Evolutionary conservation across 2,329 filamentous ascomycete species (phyloP), one percentile per base, ranked within the genome.

Genomic region (Pyrenochaeta sp.): DNA sequence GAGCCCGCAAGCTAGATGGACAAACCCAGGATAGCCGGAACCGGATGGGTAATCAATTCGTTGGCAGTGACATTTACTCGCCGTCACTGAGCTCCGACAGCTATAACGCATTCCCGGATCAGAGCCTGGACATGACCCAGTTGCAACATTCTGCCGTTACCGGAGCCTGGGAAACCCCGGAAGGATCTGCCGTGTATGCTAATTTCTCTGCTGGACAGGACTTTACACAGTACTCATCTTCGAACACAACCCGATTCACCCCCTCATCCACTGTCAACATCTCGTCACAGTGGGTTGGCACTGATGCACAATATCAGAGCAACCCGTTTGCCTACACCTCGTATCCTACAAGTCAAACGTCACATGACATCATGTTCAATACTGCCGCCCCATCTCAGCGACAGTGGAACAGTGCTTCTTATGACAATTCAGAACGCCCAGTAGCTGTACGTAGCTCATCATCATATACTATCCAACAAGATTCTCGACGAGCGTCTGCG

Each of bases 161-260:
- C 41, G 71, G 63, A 60, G 51, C 71, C 45, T 66, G 68, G 61
- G 72, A 75, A 20, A 41, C 65, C 45, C 67, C 69, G 60, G 68
- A 71, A 17, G 64, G 63, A 58, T 49, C 65, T 33, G 67, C 70
- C 60, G 59, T 64, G 33, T 76, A 68, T 71, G 66, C 72, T 75
- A 76, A 76, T 66, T 69, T 67, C 63, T 62, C 72, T 60, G 56
- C 70, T 60, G 71, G 64, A 60, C 74, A 77, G 72, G 70, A 73
- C 31, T 74, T 63, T 36, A 52, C 65, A 20, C 68, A 68, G 7
- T 73, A 66, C 54, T 51, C 71, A 6, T 61, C 60, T 18, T 56
- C 67, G n/a, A 69, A 53, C 56, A 53, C 59, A 37, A 50, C 61
- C n/a, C 55, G 62, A 41, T 70, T 64, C 50, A 60, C 64, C 20